A percentile compares a stretch with the other conserved stretches of the same genome.
Conservation (phyloP, 306 rosid species). For the cucumber (Cucumis sativus) region Cucumber_9930_V3 NC_026656.2:22973501-22974000, state of each 20-base stretch:
- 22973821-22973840: background rate
- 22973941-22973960: constrained; percentile 87
- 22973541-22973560: too few species aligned
- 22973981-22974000: background rate
- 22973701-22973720: constrained; percentile 89
- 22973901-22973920: constrained; percentile 95
- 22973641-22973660: background rate
- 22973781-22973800: constrained; percentile 39
- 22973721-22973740: constrained; percentile 89
- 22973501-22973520: too few species aligned
- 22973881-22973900: constrained; percentile 80
- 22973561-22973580: too few species aligned
- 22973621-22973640: background rate
- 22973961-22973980: constrained; percentile 47
- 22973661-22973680: background rate
- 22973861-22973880: constrained; percentile 61
- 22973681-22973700: constrained; percentile 46
- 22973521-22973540: too few species aligned
- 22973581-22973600: background rate
- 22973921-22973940: constrained; percentile 90
- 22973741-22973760: constrained; percentile 96
- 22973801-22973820: background rate
- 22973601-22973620: background rate
- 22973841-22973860: background rate
- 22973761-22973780: constrained; percentile 89